phyloP scores from a whole-genome alignment of 2,329 filamentous ascomycete species.

The Diplocarpon mali region DNA sequence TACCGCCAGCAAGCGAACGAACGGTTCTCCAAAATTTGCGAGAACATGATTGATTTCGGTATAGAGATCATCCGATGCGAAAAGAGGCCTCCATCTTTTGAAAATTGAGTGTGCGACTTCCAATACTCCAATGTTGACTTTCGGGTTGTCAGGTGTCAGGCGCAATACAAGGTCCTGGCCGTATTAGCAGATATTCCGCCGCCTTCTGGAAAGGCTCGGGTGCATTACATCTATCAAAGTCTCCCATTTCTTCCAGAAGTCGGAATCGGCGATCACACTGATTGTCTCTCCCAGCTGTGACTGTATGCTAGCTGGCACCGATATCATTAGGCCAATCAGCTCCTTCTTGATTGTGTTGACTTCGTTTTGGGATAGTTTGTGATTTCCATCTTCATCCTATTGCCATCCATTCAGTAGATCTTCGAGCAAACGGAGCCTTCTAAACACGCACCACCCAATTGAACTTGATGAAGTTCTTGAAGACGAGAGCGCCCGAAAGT shows the following conservation, averaged over 20 bases:
- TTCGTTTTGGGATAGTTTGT: slow-evolving; percentile 76
- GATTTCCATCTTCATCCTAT: slow-evolving; percentile 82
- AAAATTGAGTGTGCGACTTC: slow-evolving; percentile 98
- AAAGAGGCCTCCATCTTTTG: slow-evolving; percentile 87
- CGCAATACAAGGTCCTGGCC: slow-evolving; percentile 73
- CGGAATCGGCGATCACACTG: slow-evolving; percentile 93
- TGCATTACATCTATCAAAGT: slow-evolving; percentile 69
- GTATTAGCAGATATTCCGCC: slow-evolving; percentile 13
- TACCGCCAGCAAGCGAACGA: slow-evolving; percentile 68
- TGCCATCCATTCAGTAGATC: slow-evolving; percentile 12
- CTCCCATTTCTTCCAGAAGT: slow-evolving; percentile 94
- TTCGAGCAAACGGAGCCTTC: background rate
- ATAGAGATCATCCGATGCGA: slow-evolving; percentile 85
- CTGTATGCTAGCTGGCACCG: slow-evolving; percentile 76
- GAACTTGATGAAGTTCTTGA: slow-evolving; percentile 95
- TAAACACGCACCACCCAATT: slow-evolving; percentile 64
- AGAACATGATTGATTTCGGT: slow-evolving; percentile 96
- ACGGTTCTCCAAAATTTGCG: slow-evolving; percentile 70
- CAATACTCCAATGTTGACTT: slow-evolving; percentile 84
- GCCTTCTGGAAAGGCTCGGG: background rate
- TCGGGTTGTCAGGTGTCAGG: slow-evolving; percentile 69
- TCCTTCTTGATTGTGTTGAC: slow-evolving; percentile 87
- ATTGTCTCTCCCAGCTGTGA: slow-evolving; percentile 92
- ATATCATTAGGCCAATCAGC: slow-evolving; percentile 93
- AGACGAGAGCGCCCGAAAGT: slow-evolving; percentile 80